phyloP scores from a whole-genome alignment of 768 basidiomycete species.

The Daedaleopsis sinensis region DNA sequence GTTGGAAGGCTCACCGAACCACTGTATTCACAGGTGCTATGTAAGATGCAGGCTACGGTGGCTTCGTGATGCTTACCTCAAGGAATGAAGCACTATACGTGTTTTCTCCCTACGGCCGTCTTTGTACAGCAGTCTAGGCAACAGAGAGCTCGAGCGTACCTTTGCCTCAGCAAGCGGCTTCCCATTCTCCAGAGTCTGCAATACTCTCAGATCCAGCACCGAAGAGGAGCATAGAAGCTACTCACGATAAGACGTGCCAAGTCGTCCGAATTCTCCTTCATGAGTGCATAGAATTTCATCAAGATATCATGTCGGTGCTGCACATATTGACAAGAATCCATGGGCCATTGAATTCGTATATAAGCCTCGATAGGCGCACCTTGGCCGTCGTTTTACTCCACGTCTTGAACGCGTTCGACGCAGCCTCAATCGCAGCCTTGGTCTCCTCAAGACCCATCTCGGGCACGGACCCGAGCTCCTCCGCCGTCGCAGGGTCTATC shows the following conservation, averaged over 20 bases:
- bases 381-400: conserved; percentile 92
- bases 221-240: conserved; percentile 4
- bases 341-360: not conserved
- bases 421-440: conserved; percentile 81
- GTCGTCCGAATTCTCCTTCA: conserved; percentile 87
- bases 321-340: not conserved
- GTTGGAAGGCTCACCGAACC: conserved; percentile 66
- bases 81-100: conserved; percentile 84
- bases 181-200: conserved; percentile 92
- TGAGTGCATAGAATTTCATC: conserved; percentile 73
- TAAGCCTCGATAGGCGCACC: conserved; percentile 42
- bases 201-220: not conserved
- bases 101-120: conserved; percentile 68
- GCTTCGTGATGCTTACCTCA: conserved; percentile 54
- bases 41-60: conserved; percentile 11
- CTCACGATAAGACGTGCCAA: conserved; percentile 83
- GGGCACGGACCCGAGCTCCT: conserved; percentile 82
- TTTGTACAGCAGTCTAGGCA: not conserved
- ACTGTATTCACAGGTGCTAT: conserved; percentile 44
- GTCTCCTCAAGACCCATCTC: conserved; percentile 90
- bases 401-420: conserved; percentile 74
- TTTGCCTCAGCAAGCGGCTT: conserved; percentile 86
- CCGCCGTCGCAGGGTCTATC: conserved; percentile 85
- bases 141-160: conserved; percentile 39
- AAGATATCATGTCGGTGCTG: conserved; percentile 85